Evolutionary conservation across 345 rosid species (phyloP), one percentile per base, ranked within the genome.

Genomic region (Eutrema japonicum): DNA sequence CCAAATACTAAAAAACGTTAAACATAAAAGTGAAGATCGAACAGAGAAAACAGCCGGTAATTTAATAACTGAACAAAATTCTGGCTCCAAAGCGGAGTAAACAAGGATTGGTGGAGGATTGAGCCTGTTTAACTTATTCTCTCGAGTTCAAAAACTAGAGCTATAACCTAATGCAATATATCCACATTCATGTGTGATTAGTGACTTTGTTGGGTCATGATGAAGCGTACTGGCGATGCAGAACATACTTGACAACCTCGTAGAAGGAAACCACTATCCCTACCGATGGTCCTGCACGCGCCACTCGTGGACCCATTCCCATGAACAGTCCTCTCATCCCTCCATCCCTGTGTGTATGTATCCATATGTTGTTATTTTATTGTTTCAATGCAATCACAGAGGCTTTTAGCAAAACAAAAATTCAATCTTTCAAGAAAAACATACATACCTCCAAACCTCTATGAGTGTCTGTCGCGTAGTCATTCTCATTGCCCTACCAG

Each of bases 181-280:
- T 62, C 58, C 27, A 62, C 63, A 70, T 48, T 56, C 55, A 46
- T n/a, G 51, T 16, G 29, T 51, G 43, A 61, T 43, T 47, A 60
- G 36, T 49, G 54, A 35, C 64, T 48, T 30, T 57, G 48, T 42
- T 12, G 61, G 60, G 46, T 46, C 75, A 65, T 54, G 81, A 80
- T 62, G 86, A 41, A 18, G 73, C 66, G 57, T 77, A 66, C 5
- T 52, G 88, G 55, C 67, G 77, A 75, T 86, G 89, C 50, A 93
- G 79, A 66, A 72, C 81, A 76, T 89, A 79, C 83, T 91, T 93
- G 77, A 84, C 92, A 47, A 87, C 97, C 74, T 93, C 98, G 53
- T 93, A 93, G 73, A 86, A 93, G 0, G 98, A 93, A 27, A 91
- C 91, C 64, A 93, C 98, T 29, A 93, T 93, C 78, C 97, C 98